A percentile compares a stretch with the other conserved stretches of the same genome.
These are phyloP conservation scores for Dactylellina drechsleri DNA, from an alignment of 2,329 filamentous ascomycete species.

Conservation along the genomic window DNA sequence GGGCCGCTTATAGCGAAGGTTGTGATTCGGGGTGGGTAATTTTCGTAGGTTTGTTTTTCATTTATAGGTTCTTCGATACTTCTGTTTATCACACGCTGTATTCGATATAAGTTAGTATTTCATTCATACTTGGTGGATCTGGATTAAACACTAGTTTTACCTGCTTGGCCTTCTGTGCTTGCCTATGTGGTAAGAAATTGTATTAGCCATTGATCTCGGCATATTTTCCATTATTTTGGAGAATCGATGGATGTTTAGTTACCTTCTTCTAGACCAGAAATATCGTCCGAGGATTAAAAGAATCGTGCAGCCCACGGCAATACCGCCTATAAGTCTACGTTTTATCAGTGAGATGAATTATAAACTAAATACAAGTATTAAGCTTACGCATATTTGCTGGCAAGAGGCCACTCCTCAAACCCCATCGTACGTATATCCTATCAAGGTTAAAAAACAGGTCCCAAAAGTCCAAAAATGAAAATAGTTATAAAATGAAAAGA, in stretches of 20 bases:
- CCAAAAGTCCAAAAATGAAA: background rate
- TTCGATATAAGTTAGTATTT: background rate
- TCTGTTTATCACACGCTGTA: slow-evolving; percentile 7
- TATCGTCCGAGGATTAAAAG: slow-evolving; percentile 35
- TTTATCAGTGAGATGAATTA: slow-evolving; percentile 15
- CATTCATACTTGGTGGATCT: background rate
- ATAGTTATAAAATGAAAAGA: slow-evolving; percentile 3
- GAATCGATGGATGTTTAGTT: background rate
- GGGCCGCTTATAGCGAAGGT: slow-evolving; percentile 34
- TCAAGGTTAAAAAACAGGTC: too few species aligned
- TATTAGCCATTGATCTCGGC: too few species aligned
- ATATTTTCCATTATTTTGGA: too few species aligned
- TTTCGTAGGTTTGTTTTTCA: slow-evolving; percentile 19
- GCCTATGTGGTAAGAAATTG: background rate
- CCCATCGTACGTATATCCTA: slow-evolving; percentile 9
- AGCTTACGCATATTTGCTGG: slow-evolving; percentile 46
- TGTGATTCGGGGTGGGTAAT: background rate
- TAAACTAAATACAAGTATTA: background rate
- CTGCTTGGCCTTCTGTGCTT: slow-evolving; percentile 12
- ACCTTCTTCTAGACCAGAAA: slow-evolving; percentile 28
- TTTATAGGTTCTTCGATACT: slow-evolving; percentile 29
- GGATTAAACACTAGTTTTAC: background rate
- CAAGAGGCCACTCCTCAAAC: slow-evolving; percentile 30
- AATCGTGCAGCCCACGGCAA: slow-evolving; percentile 21
- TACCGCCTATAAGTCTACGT: slow-evolving; percentile 26